Evolutionary conservation across 2,329 filamentous ascomycete species (phyloP), one percentile per base, ranked within the genome.

Genomic region (Stachybotrys chlorohalonatus): DNA sequence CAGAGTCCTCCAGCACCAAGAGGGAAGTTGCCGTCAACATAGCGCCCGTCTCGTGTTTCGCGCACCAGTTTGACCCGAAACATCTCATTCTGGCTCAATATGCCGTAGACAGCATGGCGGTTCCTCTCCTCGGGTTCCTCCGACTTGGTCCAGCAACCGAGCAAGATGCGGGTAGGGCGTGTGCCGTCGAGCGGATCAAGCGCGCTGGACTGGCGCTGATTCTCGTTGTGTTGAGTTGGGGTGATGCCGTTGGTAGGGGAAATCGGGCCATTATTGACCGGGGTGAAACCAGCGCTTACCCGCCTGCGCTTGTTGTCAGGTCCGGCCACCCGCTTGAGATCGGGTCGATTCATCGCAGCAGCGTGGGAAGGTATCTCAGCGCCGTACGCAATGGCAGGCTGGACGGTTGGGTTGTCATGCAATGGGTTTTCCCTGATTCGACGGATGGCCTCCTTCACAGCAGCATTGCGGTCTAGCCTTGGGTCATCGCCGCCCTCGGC

Each of bases 51-150:
- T 3, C 82, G 77, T 0, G 82, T 85, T 60, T 83, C 75, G 6
- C 79, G 73, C 1, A 82, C 76, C 0, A 86, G 72, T 64, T 85
- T 85, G 53, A 85, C 81, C 0, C 83, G 72, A 63, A 86, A 85
- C 76, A 83, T 84, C 58, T 85, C 82, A 54, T 84, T 84, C 16
- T 77, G 76, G 1, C 81, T 81, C 0, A 86, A 67, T 11, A 86
- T 83, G 4, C 83, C 83, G 53, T 80, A 82, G 0, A 85, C 81
- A 0, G 82, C 83, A 60, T 86, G 83, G 53, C 81, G 80, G 61
- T 85, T 75, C 11, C 69, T 68, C 2, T 70, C 63, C 2, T 75
- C 66, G 0, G 63, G 47, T 52, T 79, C 76, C 36, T 71, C 76
- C 0, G 82, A 85, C 11, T 76, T 74, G 53, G 71, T 74, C 83